Evolutionary conservation across 768 basidiomycete genomes (phyloP), one percentile per base, ranked within the genome.

Genomic region (Candolleomyces eurysporus): DNA sequence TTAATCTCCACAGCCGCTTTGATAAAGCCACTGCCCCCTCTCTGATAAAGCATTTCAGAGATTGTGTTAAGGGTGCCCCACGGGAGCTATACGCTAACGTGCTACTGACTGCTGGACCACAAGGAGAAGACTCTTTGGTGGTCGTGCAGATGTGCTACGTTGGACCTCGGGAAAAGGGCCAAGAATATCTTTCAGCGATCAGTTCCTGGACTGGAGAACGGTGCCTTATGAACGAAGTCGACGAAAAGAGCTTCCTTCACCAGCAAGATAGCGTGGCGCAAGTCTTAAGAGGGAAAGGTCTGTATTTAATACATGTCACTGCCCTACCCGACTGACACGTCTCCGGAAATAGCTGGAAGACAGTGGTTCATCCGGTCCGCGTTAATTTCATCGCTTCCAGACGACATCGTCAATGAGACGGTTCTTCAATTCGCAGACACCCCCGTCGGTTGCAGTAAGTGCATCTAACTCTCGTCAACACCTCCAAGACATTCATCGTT

Each of bases 201-300:
- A 87, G 88, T 6, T 88, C 89, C 36, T 97, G 95, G 95, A 88
- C 91, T 49, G 94, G 94, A 52, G 95, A 92, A 67, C 77, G 81
- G 48, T 94, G 92, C 67, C 73, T 96, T 57, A 79, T 97, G 55
- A 94, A 95, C 66, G 95, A 96, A 72, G 92, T 97, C 4, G 79
- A 90, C 64, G 95, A 96, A 75, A 91, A 96, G 74, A 90, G 85
- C 53, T 96, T 95, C 73, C 75, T 93, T 64, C 84, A 87, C 68
- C 95, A 97, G 71, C 95, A 96, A 74, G 90, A 94, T 67, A 94
- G 92, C 61, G 88, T 96, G 9, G 92, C 92, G 13, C 93, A 96
- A 73, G 89, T 96, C 8, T 75, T 97, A 58, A 87, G 91, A 63
- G 94, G 90, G 61, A 91, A 85, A 78, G 87, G 93, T 91, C 59